Evolutionary conservation across 2,329 filamentous ascomycete genomes (phyloP).

Genomic region (Sarocladium kiliense): DNA sequence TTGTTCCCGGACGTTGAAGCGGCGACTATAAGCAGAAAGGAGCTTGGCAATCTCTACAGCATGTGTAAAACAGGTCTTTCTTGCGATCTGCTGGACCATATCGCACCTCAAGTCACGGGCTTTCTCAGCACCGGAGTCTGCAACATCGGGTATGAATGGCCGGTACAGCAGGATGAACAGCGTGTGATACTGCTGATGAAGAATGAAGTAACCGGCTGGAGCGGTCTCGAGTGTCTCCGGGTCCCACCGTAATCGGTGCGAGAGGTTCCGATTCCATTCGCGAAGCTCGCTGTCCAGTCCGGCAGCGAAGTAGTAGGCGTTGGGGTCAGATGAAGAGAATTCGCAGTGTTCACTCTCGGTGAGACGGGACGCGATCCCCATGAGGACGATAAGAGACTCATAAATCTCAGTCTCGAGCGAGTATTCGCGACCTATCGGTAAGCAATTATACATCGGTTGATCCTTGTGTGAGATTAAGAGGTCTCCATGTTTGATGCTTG

Average conservation of each 20-base stretch:
- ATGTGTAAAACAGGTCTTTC: not conserved
- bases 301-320: not conserved
- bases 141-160: not conserved
- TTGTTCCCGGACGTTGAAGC: not conserved
- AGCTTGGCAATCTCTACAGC: not conserved
- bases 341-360: not conserved
- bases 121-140: not conserved
- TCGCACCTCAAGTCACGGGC: not conserved
- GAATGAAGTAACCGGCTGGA: not conserved
- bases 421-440: not conserved
- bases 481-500: not conserved
- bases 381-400: not conserved
- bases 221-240: not conserved
- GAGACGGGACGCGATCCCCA: not conserved
- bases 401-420: slow-evolving; percentile 1
- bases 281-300: not conserved
- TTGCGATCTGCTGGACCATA: not conserved
- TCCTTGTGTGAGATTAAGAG: not conserved
- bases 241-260: not conserved
- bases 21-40: not conserved
- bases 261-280: not conserved
- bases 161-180: not conserved
- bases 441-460: not conserved
- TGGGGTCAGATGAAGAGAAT: not conserved
- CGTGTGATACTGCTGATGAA: slow-evolving; percentile 3